These are phyloP conservation scores for Penicillium pancosmium DNA, from an alignment of 495 filamentous ascomycete genomes.

Conservation along the genomic window DNA sequence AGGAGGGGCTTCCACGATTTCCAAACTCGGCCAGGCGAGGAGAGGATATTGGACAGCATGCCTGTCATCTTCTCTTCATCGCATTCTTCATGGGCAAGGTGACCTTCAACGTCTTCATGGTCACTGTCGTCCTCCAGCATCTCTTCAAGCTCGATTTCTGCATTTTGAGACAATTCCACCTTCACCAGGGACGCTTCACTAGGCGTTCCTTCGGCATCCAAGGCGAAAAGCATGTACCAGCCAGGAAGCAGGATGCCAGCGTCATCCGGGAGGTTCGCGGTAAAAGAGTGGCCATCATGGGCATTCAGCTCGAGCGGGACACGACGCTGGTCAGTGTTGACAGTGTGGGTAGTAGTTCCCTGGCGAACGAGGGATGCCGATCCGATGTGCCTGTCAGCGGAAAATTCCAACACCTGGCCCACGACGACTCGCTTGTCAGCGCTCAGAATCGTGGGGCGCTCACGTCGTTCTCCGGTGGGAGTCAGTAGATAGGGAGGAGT, in stretches of 20 bases:
- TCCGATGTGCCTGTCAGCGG: constrained; percentile 2
- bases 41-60: background rate
- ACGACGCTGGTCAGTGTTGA: constrained; percentile 63
- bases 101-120: background rate
- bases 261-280: constrained; percentile 30
- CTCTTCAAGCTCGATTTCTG: constrained; percentile 7
- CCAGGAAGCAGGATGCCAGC: constrained; percentile 56
- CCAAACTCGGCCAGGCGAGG: constrained; percentile 7
- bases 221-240: constrained; percentile 60
- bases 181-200: constrained; percentile 37
- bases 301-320: constrained; percentile 35
- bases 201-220: constrained; percentile 51
- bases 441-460: constrained; percentile 40
- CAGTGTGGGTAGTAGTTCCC: constrained; percentile 55
- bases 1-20: constrained; percentile 8
- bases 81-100: background rate
- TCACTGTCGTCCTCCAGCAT: constrained; percentile 1
- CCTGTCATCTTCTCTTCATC: constrained; percentile 1
- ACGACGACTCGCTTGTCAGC: constrained; percentile 19
- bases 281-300: background rate
- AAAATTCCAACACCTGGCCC: constrained; percentile 27
- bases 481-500: constrained; percentile 57
- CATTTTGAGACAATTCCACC: constrained; percentile 17
- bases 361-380: constrained; percentile 46
- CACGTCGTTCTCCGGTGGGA: constrained; percentile 39